phyloP scores from a whole-genome alignment of 2,329 filamentous ascomycete genomes.

The Monosporascus sp. region DNA sequence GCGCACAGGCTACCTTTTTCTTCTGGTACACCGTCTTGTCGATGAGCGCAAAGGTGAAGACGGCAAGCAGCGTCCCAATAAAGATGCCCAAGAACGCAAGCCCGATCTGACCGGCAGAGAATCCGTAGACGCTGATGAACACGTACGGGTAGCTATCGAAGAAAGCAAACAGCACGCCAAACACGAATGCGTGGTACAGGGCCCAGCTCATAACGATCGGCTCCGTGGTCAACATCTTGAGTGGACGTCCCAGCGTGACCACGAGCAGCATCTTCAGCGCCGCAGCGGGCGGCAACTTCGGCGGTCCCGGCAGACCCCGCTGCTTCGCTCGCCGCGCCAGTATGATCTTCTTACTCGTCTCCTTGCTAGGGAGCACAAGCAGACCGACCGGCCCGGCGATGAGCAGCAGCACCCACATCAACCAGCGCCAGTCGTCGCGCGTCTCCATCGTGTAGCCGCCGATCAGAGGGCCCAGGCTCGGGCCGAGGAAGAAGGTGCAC shows the following conservation, averaged over 20 bases:
- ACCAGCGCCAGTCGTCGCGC: constrained; percentile 45
- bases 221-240: constrained; percentile 53
- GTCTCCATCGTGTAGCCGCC: constrained; percentile 38
- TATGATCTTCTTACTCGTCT: constrained; percentile 51
- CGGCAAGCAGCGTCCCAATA: constrained; percentile 38
- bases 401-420: constrained; percentile 44
- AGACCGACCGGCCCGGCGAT: constrained; percentile 31
- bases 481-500: constrained; percentile 39
- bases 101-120: constrained; percentile 33
- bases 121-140: constrained; percentile 37
- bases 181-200: constrained; percentile 43
- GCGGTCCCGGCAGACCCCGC: constrained; percentile 22
- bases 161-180: constrained; percentile 46
- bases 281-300: constrained; percentile 13
- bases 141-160: constrained; percentile 45
- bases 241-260: constrained; percentile 40
- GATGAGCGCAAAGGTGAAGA: constrained; percentile 34
- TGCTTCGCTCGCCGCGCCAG: constrained; percentile 30
- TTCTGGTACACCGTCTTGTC: constrained; percentile 36
- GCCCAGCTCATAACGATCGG: constrained; percentile 55
- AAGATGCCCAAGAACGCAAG: constrained; percentile 39
- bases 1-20: constrained; percentile 24
- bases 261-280: constrained; percentile 30
- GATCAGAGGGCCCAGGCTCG: constrained; percentile 33
- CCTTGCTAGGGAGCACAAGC: constrained; percentile 35